Evolutionary conservation across 208 protist genomes (phyloP).

Genomic region (Acanthamoeba healyi): DNA sequence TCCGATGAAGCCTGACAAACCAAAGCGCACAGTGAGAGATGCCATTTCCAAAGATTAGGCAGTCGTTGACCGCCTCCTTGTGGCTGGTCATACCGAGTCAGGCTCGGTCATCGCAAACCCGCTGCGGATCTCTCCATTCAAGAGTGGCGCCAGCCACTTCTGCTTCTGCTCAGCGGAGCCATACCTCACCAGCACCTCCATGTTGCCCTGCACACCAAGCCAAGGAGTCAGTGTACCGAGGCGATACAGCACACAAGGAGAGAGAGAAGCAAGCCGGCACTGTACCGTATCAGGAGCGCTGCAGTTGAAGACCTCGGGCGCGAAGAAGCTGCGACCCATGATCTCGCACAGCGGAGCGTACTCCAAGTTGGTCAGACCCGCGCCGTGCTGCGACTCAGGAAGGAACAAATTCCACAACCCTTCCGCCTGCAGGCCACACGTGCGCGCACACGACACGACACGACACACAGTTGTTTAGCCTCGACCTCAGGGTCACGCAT

Average conservation of each 20-base stretch:
- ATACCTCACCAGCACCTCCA: conserved; percentile 89
- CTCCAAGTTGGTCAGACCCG: conserved; percentile 87
- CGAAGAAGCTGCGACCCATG: conserved; percentile 82
- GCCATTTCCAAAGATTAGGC: not conserved
- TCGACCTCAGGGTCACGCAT: no score
- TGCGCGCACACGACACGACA: not conserved
- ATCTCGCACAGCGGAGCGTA: conserved; percentile 89
- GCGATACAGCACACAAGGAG: not conserved
- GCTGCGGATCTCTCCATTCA: conserved; percentile 89
- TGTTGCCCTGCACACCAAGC: conserved; percentile 90
- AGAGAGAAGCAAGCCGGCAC: not conserved
- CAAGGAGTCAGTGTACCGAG: not conserved
- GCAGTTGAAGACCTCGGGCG: conserved; percentile 91
- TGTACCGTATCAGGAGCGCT: conserved; percentile 59
- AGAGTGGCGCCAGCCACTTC: conserved; percentile 89
- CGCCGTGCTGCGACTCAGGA: conserved; percentile 74
- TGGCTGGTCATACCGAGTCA: conserved; percentile 75
- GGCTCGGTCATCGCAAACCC: conserved; percentile 93
- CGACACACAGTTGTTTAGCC: no score
- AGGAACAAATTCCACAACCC: conserved; percentile 94
- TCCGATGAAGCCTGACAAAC: conserved; percentile 77
- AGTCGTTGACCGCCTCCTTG: not conserved
- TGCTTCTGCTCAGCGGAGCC: conserved; percentile 88
- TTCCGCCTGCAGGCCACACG: conserved; percentile 18
- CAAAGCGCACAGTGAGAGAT: not conserved